Base-by-base conservation (phyloP, 2,329 filamentous ascomycete species). In the Elsinoe fawcettii region DNA sequence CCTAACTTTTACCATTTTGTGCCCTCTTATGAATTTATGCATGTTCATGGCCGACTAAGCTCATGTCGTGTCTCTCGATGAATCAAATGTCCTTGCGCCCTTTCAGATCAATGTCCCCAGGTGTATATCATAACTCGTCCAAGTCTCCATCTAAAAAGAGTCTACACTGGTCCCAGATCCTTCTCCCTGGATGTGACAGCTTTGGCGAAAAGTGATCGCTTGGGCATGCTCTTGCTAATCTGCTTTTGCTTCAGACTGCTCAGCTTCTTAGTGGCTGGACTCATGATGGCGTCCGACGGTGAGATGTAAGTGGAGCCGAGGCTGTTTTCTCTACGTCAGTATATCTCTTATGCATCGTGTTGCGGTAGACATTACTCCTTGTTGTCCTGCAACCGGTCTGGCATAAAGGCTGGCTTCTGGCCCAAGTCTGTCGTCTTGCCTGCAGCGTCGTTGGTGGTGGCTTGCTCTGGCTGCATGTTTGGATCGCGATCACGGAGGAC, bases 231-330 rank as follows among this genome's bases (percentile, higher is more conserved):
- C 86, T 90, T 92, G 74, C 80, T 80, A 61, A 84, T 84, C 67
- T 89, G 85, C 77, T 90, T 90, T 74, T 82, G 88, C 73, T 88
- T 87, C 72, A 91, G 83, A 39, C 86, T 85, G 62, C 80, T 86
- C 66, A 93, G 81, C 79, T 93, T 93, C 71, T 87, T 85, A 16
- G 85, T 87, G 72, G 88, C 90, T 34, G 89, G 89, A 65, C 86
- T 90, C 84, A 90, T 88, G 76, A 95, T 91, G 73, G 83, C 84
- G 72, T 95, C 89, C n/a, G 87, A 91, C 2, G 89, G 89, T 16
- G 87, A 91, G 70, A 91, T 77, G 73, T 91, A 92, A 63, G 80
- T 75, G 65, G 77, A 75, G 46, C 59, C 61, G 39, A 54, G 51
- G 44, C 60, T 61, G 44, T 58, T 64, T 57, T 58, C 5, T 8